These are phyloP conservation scores for Raphanus hybrid DNA, from an alignment of 441 rosid genomes.

Conservation along the genomic window DNA sequence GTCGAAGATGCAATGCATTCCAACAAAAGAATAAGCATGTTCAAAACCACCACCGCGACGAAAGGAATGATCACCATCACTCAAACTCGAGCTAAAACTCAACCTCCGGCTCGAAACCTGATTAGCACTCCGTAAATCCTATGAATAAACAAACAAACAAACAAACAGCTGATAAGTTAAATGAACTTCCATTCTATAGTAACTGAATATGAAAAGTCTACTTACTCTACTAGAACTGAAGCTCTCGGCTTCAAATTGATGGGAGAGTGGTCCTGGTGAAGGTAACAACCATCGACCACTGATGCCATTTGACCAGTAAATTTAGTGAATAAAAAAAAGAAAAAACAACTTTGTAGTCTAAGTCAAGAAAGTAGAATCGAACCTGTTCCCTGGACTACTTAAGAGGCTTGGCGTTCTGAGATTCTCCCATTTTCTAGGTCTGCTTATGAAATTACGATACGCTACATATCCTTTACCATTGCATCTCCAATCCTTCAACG, in stretches of 20 bases:
- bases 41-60: slow-evolving; percentile 59
- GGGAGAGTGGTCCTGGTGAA: slow-evolving; percentile 69
- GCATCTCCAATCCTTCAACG: slow-evolving; percentile 90
- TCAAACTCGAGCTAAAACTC: slow-evolving; percentile 79
- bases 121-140: slow-evolving; percentile 74
- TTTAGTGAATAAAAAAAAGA: neutral
- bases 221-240: slow-evolving; percentile 81
- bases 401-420: slow-evolving; percentile 57
- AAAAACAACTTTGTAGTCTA: neutral
- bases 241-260: slow-evolving; percentile 76
- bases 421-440: slow-evolving; percentile 86
- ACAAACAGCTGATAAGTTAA: slow-evolving; percentile 17
- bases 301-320: slow-evolving; percentile 44
- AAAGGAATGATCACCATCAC: slow-evolving; percentile 71
- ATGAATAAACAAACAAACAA: slow-evolving; percentile 37
- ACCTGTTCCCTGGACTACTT: slow-evolving; percentile 97
- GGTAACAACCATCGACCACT: slow-evolving; percentile 61
- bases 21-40: slow-evolving; percentile 92
- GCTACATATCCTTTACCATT: slow-evolving; percentile 87
- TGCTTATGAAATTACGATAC: slow-evolving; percentile 79
- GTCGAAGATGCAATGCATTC: slow-evolving; percentile 97
- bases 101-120: slow-evolving; percentile 70
- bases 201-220: neutral
- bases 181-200: neutral
- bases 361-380: neutral